Evolutionary conservation across 345 rosid genomes (phyloP), one percentile per base, ranked within the genome.

Genomic region (Citrus mangshanensis): DNA sequence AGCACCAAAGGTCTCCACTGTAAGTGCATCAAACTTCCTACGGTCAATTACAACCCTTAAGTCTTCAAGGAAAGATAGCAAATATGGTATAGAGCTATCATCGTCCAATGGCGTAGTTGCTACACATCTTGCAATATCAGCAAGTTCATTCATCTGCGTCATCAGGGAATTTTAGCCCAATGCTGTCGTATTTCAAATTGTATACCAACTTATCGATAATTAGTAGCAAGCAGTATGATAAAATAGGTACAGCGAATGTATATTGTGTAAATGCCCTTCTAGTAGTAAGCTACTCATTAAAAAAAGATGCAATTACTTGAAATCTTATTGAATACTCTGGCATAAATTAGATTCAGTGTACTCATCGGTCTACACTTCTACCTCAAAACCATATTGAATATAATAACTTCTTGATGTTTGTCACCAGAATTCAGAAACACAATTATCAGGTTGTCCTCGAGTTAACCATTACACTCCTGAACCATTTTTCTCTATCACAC

Each of bases 71-170:
- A 91, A 93, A 70, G 96, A 78, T 64, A 97, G 88, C 75, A 97
- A 82, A 84, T 86, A 92, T 6, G 93, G 88, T 22, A 86, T 82
- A 30, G 95, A 86, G 65, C 87, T 87, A 65, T 93, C 98, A 87
- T 97, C 97, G 60, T 90, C 93, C 81, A 89, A 83, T 69, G 93
- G 94, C 16, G 89, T 88, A 85, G 82, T 92, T 82, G 95, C 98
- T 49, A 88, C 97, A 88, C 96, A 92, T 88, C 89, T 93, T 78
- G 99, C 98, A 81, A 97, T 92, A 87, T 97, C 98, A 58, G 94
- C 98, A 86, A 97, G 98, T 81, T 97, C 99, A 87, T 75, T 90
- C 91, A 97, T 92, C 99, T 97, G 94, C 89, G 72, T 72, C 65
- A 83, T 37, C 13, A 51, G 49, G 10, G 68, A 85, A 77, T 73